phyloP scores from a whole-genome alignment of 768 basidiomycete genomes.

The Termitomyces sp. region DNA sequence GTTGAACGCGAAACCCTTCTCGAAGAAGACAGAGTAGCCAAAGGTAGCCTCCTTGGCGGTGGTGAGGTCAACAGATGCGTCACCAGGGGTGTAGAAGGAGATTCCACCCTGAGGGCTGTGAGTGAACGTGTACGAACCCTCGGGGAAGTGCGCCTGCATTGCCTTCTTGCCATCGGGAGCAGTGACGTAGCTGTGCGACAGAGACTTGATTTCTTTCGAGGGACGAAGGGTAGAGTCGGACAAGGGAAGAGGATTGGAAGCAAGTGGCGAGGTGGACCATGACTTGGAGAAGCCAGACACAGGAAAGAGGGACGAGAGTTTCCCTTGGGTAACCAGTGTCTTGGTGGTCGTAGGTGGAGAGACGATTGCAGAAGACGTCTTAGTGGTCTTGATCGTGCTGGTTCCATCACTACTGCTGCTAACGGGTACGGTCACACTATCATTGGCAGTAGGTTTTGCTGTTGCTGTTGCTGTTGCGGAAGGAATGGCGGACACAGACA shows the following conservation, averaged over 20 bases:
- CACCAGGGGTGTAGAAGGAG: constrained; percentile 69
- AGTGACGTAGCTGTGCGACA: constrained; percentile 36
- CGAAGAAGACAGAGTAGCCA: constrained; percentile 58
- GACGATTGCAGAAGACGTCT: constrained; percentile 6
- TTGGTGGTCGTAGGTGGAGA: constrained; percentile 9
- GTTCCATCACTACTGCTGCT: neutral
- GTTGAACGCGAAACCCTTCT: constrained; percentile 57
- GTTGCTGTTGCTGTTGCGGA: neutral
- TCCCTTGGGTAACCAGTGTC: constrained; percentile 1
- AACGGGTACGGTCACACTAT: neutral
- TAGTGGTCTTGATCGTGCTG: constrained; percentile 6
- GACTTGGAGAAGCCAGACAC: constrained; percentile 26
- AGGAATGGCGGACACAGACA: neutral
- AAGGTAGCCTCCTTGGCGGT: constrained; percentile 65
- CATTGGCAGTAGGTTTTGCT: neutral
- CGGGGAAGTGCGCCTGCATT: constrained; percentile 49
- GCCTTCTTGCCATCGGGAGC: constrained; percentile 47
- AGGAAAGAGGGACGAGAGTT: constrained; percentile 38
- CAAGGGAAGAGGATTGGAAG: constrained; percentile 30
- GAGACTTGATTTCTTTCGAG: constrained; percentile 28
- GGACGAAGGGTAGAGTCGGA: constrained; percentile 41
- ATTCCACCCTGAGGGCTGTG: constrained; percentile 50
- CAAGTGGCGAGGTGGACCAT: constrained; percentile 42
- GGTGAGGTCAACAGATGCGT: constrained; percentile 43
- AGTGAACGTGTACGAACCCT: constrained; percentile 52